These are phyloP conservation scores for Colletotrichum endophyticum DNA, from an alignment of 2,329 filamentous ascomycete species.

Conservation along the genomic window DNA sequence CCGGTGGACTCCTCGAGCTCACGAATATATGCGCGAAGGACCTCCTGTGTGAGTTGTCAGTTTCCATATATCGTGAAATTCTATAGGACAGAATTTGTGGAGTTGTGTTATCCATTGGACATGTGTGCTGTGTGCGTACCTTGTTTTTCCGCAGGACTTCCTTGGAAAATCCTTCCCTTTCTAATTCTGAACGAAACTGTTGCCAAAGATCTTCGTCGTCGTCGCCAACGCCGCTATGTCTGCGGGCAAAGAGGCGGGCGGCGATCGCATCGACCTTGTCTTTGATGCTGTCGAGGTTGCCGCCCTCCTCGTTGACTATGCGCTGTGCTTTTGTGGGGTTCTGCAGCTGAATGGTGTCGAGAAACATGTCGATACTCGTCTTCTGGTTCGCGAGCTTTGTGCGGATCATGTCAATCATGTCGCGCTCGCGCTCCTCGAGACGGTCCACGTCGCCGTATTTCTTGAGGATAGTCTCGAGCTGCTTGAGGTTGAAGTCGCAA, in stretches of 20 bases:
- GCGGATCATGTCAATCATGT: conserved; percentile 46
- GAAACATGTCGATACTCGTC: conserved; percentile 57
- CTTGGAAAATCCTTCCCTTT: conserved; percentile 61
- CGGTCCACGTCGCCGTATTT: conserved; percentile 39
- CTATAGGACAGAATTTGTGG: not conserved
- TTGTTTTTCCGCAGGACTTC: conserved; percentile 62
- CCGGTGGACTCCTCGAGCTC: conserved; percentile 58
- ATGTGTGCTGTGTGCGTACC: conserved; percentile 42
- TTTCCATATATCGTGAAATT: not conserved
- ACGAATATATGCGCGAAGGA: conserved; percentile 65
- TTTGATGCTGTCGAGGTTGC: conserved; percentile 58
- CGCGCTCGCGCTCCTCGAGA: conserved; percentile 35
- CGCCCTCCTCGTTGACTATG: conserved; percentile 39
- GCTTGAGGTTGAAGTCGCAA: conserved; percentile 58
- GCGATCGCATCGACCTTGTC: conserved; percentile 66
- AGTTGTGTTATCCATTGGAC: not conserved
- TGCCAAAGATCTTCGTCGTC: conserved; percentile 62
- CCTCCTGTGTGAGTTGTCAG: conserved; percentile 47
- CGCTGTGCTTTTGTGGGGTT: conserved; percentile 43
- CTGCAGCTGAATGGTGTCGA: conserved; percentile 62
- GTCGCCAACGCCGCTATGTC: conserved; percentile 38
- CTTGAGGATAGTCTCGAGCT: conserved; percentile 58
- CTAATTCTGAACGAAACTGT: conserved; percentile 62
- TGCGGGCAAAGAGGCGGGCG: conserved; percentile 50
- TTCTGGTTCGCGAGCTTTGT: conserved; percentile 57